These are phyloP conservation scores for Galerina marginata DNA, from an alignment of 768 basidiomycete genomes.

Conservation along the genomic window DNA sequence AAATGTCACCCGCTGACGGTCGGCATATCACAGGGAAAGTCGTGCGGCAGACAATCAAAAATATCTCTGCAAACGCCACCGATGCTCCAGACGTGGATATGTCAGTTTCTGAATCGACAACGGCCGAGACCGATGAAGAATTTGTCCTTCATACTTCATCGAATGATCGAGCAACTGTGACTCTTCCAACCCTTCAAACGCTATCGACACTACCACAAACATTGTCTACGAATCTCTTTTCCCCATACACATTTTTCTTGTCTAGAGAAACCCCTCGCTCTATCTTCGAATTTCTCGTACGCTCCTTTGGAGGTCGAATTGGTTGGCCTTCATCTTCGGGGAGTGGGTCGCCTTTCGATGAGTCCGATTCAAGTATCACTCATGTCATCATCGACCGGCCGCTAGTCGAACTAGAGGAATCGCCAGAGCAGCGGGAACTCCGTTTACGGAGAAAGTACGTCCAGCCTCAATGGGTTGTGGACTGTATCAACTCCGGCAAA, in stretches of 20 bases:
- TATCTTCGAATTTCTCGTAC: conserved; percentile 93
- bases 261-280: conserved; percentile 91
- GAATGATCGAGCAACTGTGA: conserved; percentile 46
- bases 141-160: conserved; percentile 66
- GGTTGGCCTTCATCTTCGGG: conserved; percentile 89
- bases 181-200: conserved; percentile 73
- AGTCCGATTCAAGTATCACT: conserved; percentile 84
- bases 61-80: conserved; percentile 39
- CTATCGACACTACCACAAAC: conserved; percentile 65
- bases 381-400: conserved; percentile 97
- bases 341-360: conserved; percentile 78
- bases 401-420: conserved; percentile 54
- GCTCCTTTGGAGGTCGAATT: conserved; percentile 89
- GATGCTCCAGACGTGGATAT: conserved; percentile 44
- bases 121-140: conserved; percentile 60
- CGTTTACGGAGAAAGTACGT: conserved; percentile 80
- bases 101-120: conserved; percentile 37
- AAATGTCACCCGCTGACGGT: conserved; percentile 50
- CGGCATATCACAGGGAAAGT: conserved; percentile 54
- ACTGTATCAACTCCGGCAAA: conserved; percentile 89
- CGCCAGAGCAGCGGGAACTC: conserved; percentile 62
- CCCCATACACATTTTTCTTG: conserved; percentile 89
- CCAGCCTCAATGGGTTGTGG: conserved; percentile 98
- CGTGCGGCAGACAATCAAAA: conserved; percentile 68
- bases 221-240: conserved; percentile 69